phyloP scores from a whole-genome alignment of 2,329 filamentous ascomycete genomes.

The Neopestalotiopsis sp. region DNA sequence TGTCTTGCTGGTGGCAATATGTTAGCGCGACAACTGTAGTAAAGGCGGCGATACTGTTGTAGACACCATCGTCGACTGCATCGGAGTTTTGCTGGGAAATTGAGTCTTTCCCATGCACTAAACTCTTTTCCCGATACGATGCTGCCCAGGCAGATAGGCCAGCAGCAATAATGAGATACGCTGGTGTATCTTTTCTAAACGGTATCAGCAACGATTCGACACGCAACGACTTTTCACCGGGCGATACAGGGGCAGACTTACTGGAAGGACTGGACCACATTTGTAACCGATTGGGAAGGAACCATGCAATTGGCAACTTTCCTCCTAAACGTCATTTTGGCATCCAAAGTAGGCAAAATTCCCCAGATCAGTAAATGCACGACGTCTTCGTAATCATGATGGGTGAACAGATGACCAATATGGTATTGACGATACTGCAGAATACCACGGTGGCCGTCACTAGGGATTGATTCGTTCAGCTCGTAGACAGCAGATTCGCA shows the following conservation, averaged over 20 bases:
- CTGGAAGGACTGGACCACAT: not conserved
- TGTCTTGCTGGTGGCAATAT: constrained; percentile 26
- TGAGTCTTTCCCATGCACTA: constrained; percentile 25
- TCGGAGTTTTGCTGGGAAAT: constrained; percentile 25
- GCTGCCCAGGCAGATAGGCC: constrained; percentile 27
- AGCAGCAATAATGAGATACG: constrained; percentile 24
- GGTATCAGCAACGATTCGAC: not conserved
- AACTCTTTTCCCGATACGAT: constrained; percentile 25
- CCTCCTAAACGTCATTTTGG: constrained; percentile 25
- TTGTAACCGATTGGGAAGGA: constrained; percentile 22
- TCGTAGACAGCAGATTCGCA: not conserved
- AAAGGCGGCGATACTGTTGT: constrained; percentile 24
- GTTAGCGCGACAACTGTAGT: constrained; percentile 28
- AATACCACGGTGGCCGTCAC: not conserved
- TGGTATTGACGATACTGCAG: not conserved
- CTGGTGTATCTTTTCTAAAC: not conserved
- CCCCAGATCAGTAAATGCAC: not conserved
- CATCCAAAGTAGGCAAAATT: not conserved
- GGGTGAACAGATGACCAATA: not conserved
- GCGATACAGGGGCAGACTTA: not conserved
- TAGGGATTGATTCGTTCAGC: not conserved
- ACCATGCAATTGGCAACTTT: constrained; percentile 26
- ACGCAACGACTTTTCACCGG: no score
- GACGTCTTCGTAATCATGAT: not conserved
- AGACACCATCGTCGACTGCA: constrained; percentile 26